Evolutionary conservation across 2,329 filamentous ascomycete genomes (phyloP).

Genomic region (Grosmannia huntii): DNA sequence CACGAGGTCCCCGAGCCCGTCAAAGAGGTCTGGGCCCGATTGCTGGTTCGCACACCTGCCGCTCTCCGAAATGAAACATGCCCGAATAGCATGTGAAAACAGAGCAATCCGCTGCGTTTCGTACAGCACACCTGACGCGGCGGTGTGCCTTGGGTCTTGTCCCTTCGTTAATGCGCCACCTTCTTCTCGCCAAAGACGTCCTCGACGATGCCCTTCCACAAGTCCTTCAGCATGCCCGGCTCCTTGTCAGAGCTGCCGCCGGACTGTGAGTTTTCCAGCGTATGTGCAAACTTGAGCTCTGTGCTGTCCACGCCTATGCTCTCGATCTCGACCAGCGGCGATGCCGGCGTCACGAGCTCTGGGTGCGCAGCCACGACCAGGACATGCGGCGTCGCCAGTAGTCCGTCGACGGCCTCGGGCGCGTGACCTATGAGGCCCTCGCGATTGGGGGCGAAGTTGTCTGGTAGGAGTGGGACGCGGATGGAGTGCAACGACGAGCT

Average conservation of each 20-base stretch:
- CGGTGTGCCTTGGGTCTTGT: too few species aligned
- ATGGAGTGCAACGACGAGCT: constrained; percentile 25
- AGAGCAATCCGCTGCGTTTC: neutral
- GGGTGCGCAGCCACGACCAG: constrained; percentile 45
- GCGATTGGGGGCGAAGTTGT: constrained; percentile 38
- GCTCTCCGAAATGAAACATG: neutral
- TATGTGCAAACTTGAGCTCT: constrained; percentile 40
- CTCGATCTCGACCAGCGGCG: constrained; percentile 43
- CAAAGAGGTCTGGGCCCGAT: neutral
- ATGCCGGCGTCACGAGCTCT: constrained; percentile 33
- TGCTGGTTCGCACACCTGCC: neutral
- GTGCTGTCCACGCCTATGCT: constrained; percentile 43
- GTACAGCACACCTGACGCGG: too few species aligned
- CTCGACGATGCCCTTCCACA: constrained; percentile 39
- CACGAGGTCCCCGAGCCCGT: neutral
- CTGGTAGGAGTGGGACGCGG: constrained; percentile 47
- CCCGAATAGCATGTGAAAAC: neutral
- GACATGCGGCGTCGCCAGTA: constrained; percentile 29
- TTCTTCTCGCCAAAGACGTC: constrained; percentile 8
- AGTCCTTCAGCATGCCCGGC: constrained; percentile 36
- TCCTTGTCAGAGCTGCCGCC: constrained; percentile 13
- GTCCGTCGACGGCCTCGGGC: constrained; percentile 30
- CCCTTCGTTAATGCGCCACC: neutral
- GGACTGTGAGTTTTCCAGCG: constrained; percentile 13
- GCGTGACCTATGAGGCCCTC: constrained; percentile 26